phyloP scores from a whole-genome alignment of 208 protist genomes.

The Leptomonas seymouri region DNA sequence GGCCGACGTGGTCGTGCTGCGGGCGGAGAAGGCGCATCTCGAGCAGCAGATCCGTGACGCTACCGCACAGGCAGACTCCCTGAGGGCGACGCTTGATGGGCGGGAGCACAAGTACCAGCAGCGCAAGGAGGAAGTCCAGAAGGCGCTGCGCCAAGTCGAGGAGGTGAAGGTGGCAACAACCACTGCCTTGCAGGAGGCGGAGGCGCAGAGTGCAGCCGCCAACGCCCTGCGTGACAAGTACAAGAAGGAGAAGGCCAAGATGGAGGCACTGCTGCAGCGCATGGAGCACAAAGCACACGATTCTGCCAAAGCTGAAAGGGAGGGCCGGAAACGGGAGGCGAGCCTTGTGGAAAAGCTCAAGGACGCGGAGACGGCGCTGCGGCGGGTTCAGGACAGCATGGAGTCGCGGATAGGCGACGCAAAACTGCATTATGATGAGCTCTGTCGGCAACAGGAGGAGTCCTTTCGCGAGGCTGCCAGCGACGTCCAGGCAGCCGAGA shows the following conservation, averaged over 20 bases:
- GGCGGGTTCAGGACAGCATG: constrained; percentile 31
- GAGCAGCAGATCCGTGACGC: constrained; percentile 25
- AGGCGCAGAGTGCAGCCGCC: constrained; percentile 42
- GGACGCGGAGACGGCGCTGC: constrained; percentile 32
- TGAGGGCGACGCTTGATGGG: constrained; percentile 31
- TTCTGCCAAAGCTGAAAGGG: constrained; percentile 46
- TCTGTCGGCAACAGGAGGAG: constrained; percentile 43
- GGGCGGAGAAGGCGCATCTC: constrained; percentile 18
- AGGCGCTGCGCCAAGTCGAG: constrained; percentile 35
- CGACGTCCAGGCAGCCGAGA: constrained; percentile 32
- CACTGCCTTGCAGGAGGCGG: constrained; percentile 32
- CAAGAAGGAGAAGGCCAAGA: constrained; percentile 65
- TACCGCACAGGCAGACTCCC: constrained; percentile 18
- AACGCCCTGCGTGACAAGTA: constrained; percentile 50
- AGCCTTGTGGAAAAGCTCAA: constrained; percentile 30
- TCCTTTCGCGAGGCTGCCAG: constrained; percentile 28
- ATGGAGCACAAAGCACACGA: constrained; percentile 43
- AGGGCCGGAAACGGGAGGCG: constrained; percentile 38
- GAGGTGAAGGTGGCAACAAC: constrained; percentile 37
- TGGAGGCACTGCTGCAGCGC: constrained; percentile 53
- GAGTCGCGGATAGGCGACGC: constrained; percentile 27
- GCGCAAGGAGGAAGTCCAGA: constrained; percentile 45
- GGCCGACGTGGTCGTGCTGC: constrained; percentile 23
- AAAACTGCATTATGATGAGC: constrained; percentile 33
- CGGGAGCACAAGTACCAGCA: constrained; percentile 51